phyloP scores from a whole-genome alignment of 805 yeast genomes.

The Sporopachydermia quercuum region DNA sequence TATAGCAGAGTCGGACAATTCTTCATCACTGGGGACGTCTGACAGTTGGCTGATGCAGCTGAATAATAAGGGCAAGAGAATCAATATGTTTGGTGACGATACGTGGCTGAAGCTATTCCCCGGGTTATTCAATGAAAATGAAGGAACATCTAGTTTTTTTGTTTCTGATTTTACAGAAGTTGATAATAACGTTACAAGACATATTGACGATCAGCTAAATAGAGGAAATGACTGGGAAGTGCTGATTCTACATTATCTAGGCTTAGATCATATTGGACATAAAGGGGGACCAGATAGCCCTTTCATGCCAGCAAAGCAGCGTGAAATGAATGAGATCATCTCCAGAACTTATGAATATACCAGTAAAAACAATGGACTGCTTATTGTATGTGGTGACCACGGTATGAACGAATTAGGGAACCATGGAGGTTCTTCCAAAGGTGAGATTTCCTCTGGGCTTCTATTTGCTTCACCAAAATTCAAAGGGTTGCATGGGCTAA shows the following conservation, averaged over 20 bases:
- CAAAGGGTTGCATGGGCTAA: conserved; percentile 11
- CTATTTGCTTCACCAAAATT: conserved; percentile 54
- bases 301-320: conserved; percentile 70
- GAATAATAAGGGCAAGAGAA: conserved; percentile 21
- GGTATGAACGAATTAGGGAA: conserved; percentile 95
- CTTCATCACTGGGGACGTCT: conserved; percentile 51
- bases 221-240: conserved; percentile 55
- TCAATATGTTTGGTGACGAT: conserved; percentile 92
- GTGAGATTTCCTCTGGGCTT: conserved; percentile 84
- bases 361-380: conserved; percentile 21
- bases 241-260: conserved; percentile 77
- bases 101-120: conserved; percentile 94
- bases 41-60: conserved; percentile 85
- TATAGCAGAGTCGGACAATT: conserved; percentile 78
- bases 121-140: conserved; percentile 41
- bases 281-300: conserved; percentile 81
- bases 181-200: conserved; percentile 85
- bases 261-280: conserved; percentile 95
- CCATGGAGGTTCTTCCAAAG: conserved; percentile 89
- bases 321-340: conserved; percentile 71
- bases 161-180: conserved; percentile 93
- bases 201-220: conserved; percentile 45
- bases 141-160: conserved; percentile 88
- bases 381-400: conserved; percentile 81
- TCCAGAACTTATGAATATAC: conserved; percentile 31